These are phyloP conservation scores for Aspergillus fischeri DNA, from an alignment of 2,329 filamentous ascomycete genomes.

Conservation along the genomic window DNA sequence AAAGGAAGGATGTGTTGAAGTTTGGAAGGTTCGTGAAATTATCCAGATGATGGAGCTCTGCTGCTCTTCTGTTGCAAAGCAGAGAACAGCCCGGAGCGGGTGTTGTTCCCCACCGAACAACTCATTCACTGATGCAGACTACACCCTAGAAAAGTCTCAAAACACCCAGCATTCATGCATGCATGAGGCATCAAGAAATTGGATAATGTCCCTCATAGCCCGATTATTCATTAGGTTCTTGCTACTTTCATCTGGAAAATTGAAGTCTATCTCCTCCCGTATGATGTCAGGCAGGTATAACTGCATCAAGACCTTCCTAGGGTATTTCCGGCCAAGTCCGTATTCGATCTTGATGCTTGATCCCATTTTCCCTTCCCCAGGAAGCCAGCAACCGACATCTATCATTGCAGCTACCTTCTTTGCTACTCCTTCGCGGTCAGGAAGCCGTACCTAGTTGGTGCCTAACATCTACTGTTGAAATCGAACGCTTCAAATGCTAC, in stretches of 20 bases:
- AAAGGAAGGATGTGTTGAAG: conserved; percentile 12
- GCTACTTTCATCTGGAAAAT: background rate
- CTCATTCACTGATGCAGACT: background rate
- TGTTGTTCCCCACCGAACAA: conserved; percentile 20
- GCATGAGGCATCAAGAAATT: background rate
- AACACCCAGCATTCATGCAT: background rate
- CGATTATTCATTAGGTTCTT: background rate
- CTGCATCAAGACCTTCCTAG: too few relatives aligned
- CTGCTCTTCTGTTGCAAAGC: conserved; percentile 12
- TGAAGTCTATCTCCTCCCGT: background rate
- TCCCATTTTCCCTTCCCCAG: background rate
- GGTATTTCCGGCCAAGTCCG: too few relatives aligned
- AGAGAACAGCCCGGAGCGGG: conserved; percentile 15
- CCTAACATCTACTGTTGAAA: background rate
- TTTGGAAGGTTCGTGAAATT: conserved; percentile 23
- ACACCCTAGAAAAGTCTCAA: background rate
- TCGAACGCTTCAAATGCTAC: background rate
- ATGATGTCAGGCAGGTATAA: background rate
- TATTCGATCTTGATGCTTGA: background rate
- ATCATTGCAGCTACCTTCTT: background rate
- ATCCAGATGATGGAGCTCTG: conserved; percentile 13
- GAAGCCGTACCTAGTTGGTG: background rate
- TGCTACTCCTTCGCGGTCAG: background rate
- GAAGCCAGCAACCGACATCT: background rate
- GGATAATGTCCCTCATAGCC: background rate